phyloP scores from a whole-genome alignment of 768 basidiomycete genomes.

The Tubosaeta sp. region DNA sequence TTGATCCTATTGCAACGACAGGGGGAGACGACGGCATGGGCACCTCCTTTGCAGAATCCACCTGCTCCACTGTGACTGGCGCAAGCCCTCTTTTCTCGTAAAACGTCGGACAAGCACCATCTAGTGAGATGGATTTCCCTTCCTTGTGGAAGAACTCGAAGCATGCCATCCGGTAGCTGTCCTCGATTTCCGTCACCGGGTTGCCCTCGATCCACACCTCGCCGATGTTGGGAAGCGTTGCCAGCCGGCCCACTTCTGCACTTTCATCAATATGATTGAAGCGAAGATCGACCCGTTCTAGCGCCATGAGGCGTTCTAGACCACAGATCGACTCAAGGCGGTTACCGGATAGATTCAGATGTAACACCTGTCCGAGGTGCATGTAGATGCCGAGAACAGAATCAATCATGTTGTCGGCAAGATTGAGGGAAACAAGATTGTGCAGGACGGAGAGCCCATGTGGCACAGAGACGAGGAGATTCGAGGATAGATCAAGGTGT shows the following conservation, averaged over 20 bases:
- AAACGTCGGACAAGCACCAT: slow-evolving; percentile 66
- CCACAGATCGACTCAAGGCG: slow-evolving; percentile 94
- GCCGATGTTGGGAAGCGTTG: slow-evolving; percentile 69
- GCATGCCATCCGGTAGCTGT: slow-evolving; percentile 71
- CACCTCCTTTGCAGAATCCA: slow-evolving; percentile 45
- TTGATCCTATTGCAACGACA: slow-evolving; percentile 50
- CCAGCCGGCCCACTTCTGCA: slow-evolving; percentile 79
- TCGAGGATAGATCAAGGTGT: slow-evolving; percentile 86
- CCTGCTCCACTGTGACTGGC: slow-evolving; percentile 46
- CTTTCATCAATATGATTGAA: slow-evolving; percentile 76
- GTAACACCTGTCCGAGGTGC: slow-evolving; percentile 70
- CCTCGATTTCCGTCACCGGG: slow-evolving; percentile 65
- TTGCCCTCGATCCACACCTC: slow-evolving; percentile 87
- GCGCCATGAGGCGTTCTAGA: slow-evolving; percentile 79
- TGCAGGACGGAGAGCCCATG: slow-evolving; percentile 67
- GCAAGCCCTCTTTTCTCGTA: slow-evolving; percentile 65
- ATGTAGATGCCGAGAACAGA: slow-evolving; percentile 87
- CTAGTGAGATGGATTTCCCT: slow-evolving; percentile 71
- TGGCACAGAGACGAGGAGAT: slow-evolving; percentile 87
- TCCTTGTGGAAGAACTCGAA: slow-evolving; percentile 85
- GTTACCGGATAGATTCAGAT: slow-evolving; percentile 80
- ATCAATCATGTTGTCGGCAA: slow-evolving; percentile 97
- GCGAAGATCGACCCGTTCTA: slow-evolving; percentile 84
- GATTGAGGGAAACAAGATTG: slow-evolving; percentile 85
- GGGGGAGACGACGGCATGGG: slow-evolving; percentile 56